A percentile compares a stretch with the other conserved stretches of the same genome.
phyloP scores from a whole-genome alignment of 805 yeast species.

The Schwanniomyces polymorphus region DNA sequence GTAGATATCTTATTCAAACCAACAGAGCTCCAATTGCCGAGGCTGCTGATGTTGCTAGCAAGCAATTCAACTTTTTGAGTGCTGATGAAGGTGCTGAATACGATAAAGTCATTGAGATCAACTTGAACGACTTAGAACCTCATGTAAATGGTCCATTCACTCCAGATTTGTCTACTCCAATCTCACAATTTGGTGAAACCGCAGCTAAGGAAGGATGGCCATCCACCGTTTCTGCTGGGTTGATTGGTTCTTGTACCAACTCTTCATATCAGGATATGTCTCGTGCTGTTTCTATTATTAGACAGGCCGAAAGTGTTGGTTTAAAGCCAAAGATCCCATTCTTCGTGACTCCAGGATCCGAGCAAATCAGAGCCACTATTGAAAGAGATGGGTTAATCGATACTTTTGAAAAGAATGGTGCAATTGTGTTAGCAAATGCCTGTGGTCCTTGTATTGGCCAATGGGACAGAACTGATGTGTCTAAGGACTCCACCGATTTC shows the following conservation, averaged over 20 bases:
- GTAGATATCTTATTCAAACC: conserved; percentile 79
- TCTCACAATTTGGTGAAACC: conserved; percentile 74
- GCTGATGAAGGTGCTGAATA: conserved; percentile 91
- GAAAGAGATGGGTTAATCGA: conserved; percentile 90
- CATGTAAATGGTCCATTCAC: conserved; percentile 98
- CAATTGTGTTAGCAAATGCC: conserved; percentile 91
- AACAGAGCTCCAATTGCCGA: conserved; percentile 81
- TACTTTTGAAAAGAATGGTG: conserved; percentile 84
- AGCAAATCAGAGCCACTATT: conserved; percentile 95
- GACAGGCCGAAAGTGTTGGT: conserved; percentile 84
- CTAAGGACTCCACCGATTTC: conserved; percentile 60
- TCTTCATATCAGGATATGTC: conserved; percentile 98
- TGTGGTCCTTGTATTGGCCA: conserved; percentile 99
- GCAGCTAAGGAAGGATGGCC: conserved; percentile 86
- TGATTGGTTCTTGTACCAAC: conserved; percentile 98
- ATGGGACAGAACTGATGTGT: conserved; percentile 91
- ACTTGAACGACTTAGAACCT: conserved; percentile 86
- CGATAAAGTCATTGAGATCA: conserved; percentile 89
- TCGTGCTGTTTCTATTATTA: conserved; percentile 86
- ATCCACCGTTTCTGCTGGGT: conserved; percentile 79
- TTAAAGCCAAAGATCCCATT: conserved; percentile 87
- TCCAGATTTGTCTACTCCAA: conserved; percentile 94
- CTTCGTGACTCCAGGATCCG: conserved; percentile 97
- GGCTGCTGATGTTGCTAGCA: conserved; percentile 65
- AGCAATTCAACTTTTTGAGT: conserved; percentile 59